Conservation (phyloP, 495 filamentous ascomycete species). For the Podospora comata region DNA sequence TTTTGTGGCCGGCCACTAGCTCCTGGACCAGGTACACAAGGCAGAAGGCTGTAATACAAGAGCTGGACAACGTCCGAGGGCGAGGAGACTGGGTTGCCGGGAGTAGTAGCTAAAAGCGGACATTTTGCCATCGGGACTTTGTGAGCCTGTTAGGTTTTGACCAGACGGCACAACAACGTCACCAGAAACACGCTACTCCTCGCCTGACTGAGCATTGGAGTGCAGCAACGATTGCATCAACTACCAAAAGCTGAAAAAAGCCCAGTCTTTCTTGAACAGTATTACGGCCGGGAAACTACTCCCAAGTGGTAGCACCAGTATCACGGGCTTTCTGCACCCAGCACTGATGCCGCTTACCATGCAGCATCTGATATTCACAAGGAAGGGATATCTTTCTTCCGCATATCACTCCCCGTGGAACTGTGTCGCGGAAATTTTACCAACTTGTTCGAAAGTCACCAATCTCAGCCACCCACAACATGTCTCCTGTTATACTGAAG, state of each 20-base stretch:
- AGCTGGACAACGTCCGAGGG: not conserved
- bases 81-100: constrained; percentile 1
- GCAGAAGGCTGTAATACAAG: not conserved
- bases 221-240: not conserved
- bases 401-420: too few species aligned
- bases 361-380: not conserved
- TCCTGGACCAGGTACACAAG: not conserved
- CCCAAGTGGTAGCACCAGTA: not conserved
- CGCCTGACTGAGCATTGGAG: not conserved
- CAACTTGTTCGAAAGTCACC: too few species aligned
- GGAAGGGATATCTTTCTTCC: not conserved
- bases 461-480: too few species aligned
- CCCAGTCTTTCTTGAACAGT: not conserved
- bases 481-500: too few species aligned
- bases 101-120: constrained; percentile 3
- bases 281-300: not conserved
- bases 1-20: not conserved
- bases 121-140: not conserved
- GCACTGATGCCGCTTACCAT: not conserved
- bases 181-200: not conserved
- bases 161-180: not conserved
- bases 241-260: not conserved
- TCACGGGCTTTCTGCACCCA: not conserved
- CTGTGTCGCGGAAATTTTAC: too few species aligned
- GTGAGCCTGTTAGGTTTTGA: not conserved